Base-by-base conservation (phyloP, 768 basidiomycete genomes). In the Asterophora lycoperdoides region DNA sequence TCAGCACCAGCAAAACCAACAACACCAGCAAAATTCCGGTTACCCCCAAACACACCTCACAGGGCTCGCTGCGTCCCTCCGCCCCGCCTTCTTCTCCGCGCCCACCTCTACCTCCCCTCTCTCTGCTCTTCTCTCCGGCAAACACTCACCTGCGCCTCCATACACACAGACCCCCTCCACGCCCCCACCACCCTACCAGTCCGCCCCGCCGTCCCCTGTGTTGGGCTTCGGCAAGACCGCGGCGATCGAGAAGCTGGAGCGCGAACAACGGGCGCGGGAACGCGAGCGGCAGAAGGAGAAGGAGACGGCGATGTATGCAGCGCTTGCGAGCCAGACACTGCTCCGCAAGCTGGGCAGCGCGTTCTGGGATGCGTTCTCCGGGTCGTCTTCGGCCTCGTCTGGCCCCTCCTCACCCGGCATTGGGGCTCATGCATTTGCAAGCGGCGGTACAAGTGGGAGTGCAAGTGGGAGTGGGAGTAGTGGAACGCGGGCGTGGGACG, bases 291-390 rank as follows among this genome's bases (percentile, higher is more conserved):
- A 41, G 58, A 63, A 63, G 54, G 59, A 65, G 51, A 63, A 68
- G 51, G 69, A 76, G 41, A 69, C 76, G 11, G 81, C 80, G 6
- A 70, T 83, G 59, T 70, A 83, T 14, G 90, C 89, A 9, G 77
- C 80, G n/a, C 72, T 90, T 53, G 90, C 89, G 8, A 80, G 80
- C 39, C 84, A 90, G 68, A 93, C 91, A 1, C 68, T 94, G 26
- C 55, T 88, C 44, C 68, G 72, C 59, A 83, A 82, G 60, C 74
- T 93, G 28, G 83, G 86, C 4, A 64, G 71, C 17, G 88, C 90
- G 37, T 93, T 93, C 69, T 89, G 90, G 86, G 89, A 91, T 54
- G 92, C 92, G 13, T 93, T 93, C 67, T 76, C 83, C n/a, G 84
- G 83, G 0, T 49, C 64, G 23, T 23, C 23, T 23, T 23, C 23